Evolutionary conservation across 345 rosid genomes (phyloP).

Genomic region (Triadica sebifera): DNA sequence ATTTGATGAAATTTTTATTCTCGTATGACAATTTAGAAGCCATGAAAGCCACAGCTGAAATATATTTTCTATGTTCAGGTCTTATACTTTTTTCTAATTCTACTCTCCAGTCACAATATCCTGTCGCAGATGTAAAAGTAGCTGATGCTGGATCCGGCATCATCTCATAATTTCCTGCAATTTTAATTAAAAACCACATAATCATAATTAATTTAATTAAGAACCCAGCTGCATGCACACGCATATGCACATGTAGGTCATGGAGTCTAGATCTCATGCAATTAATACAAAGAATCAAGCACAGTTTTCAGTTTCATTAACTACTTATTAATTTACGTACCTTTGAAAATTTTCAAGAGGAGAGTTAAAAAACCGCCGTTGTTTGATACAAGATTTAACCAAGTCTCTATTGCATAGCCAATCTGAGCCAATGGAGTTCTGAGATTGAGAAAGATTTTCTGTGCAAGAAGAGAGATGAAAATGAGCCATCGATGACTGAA

Average conservation of each 20-base stretch:
- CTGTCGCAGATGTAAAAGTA: slow-evolving; percentile 9
- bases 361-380: slow-evolving; percentile 19
- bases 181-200: neutral
- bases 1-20: slow-evolving; percentile 16
- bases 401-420: slow-evolving; percentile 14
- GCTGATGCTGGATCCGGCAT: slow-evolving; percentile 16
- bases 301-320: neutral
- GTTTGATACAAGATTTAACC: slow-evolving; percentile 17
- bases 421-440: neutral
- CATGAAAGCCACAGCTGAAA: slow-evolving; percentile 18
- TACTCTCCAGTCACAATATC: slow-evolving; percentile 20
- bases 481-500: slow-evolving; percentile 24
- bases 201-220: neutral
- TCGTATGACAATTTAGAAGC: slow-evolving; percentile 28
- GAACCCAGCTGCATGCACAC: neutral
- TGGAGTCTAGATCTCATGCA: no score
- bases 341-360: neutral
- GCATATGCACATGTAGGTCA: neutral
- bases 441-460: slow-evolving; percentile 5
- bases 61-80: slow-evolving; percentile 14
- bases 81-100: slow-evolving; percentile 3
- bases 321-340: slow-evolving; percentile 11
- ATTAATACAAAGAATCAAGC: no score
- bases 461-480: slow-evolving; percentile 17
- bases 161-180: slow-evolving; percentile 13